Evolutionary conservation across 495 filamentous ascomycete species (phyloP).

Genomic region (Penicillium diatomitis): DNA sequence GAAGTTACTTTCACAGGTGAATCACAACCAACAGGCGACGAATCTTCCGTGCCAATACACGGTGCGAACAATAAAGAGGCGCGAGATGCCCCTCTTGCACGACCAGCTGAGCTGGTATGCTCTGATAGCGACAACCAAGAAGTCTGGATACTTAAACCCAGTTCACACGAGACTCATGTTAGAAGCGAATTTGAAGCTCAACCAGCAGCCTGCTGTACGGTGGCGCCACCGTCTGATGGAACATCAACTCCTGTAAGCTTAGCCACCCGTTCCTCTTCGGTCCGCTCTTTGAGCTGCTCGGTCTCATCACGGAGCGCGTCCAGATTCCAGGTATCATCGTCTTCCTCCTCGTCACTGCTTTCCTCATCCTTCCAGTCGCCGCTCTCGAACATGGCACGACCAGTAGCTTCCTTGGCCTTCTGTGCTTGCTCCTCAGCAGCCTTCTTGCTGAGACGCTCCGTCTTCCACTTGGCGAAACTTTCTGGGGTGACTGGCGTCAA

Average conservation of each 20-base stretch:
- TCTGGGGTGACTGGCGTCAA: constrained; percentile 91
- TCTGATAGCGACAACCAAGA: no score
- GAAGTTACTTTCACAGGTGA: no score
- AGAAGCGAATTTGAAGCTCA: constrained; percentile 18
- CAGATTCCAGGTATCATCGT: constrained; percentile 61
- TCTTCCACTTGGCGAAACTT: constrained; percentile 91
- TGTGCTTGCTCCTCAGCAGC: constrained; percentile 81
- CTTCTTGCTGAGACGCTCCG: constrained; percentile 89
- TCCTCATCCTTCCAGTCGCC: constrained; percentile 77
- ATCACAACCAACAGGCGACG: no score
- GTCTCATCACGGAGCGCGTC: constrained; percentile 65
- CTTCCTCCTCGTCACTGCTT: constrained; percentile 48
- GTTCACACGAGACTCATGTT: constrained; percentile 21
- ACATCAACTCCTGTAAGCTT: constrained; percentile 23
- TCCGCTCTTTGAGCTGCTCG: constrained; percentile 43
- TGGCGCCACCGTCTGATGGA: constrained; percentile 11
- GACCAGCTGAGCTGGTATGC: no score
- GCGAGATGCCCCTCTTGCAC: no score
- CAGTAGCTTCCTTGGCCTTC: constrained; percentile 88
- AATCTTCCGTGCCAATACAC: no score
- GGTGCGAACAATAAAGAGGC: no score
- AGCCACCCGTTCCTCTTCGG: constrained; percentile 37
- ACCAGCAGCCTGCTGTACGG: constrained; percentile 22
- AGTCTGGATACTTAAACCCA: no score
- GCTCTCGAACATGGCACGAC: constrained; percentile 88